Percentiles rank a stretch among this genome's conserved stretches.
Evolutionary conservation across 495 filamentous ascomycete species (phyloP).

Genomic region (Apodospora peruviana): DNA sequence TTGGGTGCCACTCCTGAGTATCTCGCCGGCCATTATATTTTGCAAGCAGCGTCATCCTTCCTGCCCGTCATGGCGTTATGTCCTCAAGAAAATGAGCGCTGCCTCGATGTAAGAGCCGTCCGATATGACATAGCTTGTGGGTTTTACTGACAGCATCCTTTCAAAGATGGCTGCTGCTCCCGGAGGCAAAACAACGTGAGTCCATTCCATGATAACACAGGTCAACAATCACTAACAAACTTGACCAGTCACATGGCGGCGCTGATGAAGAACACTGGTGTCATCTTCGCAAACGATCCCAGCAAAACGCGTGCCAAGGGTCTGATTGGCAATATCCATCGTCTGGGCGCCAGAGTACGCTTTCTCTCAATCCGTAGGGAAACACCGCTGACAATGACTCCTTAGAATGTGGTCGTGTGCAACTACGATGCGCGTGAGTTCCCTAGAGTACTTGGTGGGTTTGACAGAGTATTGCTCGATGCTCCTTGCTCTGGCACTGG

Average conservation of each 20-base stretch:
- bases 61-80: conserved; percentile 95
- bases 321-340: conserved; percentile 96
- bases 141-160: conserved; percentile 35
- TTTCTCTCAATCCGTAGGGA: background rate
- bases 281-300: conserved; percentile 93
- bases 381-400: background rate
- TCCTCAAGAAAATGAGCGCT: conserved; percentile 85
- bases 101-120: too few species aligned
- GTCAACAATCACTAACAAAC: too few species aligned
- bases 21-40: conserved; percentile 92
- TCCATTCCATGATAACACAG: too few species aligned
- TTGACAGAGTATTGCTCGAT: conserved; percentile 55
- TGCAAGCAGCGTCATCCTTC: conserved; percentile 95
- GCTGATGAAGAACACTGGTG: conserved; percentile 96
- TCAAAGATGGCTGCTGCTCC: conserved; percentile 91
- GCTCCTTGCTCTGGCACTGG: conserved; percentile 46
- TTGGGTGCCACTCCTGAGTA: conserved; percentile 98
- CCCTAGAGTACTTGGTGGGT: conserved; percentile 89
- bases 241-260: conserved; percentile 93
- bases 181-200: too few species aligned
- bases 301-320: conserved; percentile 90
- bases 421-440: conserved; percentile 91
- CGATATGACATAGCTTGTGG: too few species aligned
- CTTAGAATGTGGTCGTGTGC: conserved; percentile 79
- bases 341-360: conserved; percentile 67